phyloP scores from a whole-genome alignment of 352 stramenopile species.

The Globisporangium lucens region DNA sequence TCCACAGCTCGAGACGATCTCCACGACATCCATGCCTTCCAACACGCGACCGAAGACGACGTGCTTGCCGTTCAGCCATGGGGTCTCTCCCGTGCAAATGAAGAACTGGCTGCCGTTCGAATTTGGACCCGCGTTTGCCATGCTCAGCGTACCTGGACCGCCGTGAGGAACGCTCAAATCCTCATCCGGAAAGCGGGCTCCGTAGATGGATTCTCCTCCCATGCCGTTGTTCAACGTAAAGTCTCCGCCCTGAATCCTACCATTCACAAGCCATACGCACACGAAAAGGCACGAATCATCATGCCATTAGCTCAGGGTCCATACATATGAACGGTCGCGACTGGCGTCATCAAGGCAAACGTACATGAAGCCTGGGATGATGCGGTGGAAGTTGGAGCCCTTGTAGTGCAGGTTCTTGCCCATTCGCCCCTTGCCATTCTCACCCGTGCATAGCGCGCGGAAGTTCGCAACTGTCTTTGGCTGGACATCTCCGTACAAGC shows the following conservation, averaged over 20 bases:
- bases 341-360: slow-evolving; percentile 6
- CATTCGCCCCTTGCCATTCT: slow-evolving; percentile 61
- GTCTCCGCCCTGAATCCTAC: slow-evolving; percentile 91
- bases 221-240: slow-evolving; percentile 93
- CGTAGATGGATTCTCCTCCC: slow-evolving; percentile 95
- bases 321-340: background rate
- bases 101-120: slow-evolving; percentile 97
- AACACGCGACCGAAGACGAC: slow-evolving; percentile 93
- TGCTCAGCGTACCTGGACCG: slow-evolving; percentile 76
- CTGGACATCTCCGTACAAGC: slow-evolving; percentile 73
- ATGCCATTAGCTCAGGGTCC: background rate
- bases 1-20: slow-evolving; percentile 79
- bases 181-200: slow-evolving; percentile 91
- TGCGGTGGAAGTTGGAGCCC: slow-evolving; percentile 92
- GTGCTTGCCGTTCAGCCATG: slow-evolving; percentile 97
- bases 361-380: slow-evolving; percentile 95
- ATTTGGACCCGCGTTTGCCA: slow-evolving; percentile 87
- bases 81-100: slow-evolving; percentile 93
- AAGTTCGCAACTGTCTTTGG: slow-evolving; percentile 77
- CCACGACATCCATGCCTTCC: slow-evolving; percentile 91
- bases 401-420: slow-evolving; percentile 98
- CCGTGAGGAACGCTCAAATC: slow-evolving; percentile 70
- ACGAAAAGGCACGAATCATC: background rate
- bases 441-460: slow-evolving; percentile 49
- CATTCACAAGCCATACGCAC: slow-evolving; percentile 13